Percentiles rank a stretch among this genome's conserved stretches.
phyloP scores from a whole-genome alignment of 169 alveolate genomes.

The Theileria annulata region DNA sequence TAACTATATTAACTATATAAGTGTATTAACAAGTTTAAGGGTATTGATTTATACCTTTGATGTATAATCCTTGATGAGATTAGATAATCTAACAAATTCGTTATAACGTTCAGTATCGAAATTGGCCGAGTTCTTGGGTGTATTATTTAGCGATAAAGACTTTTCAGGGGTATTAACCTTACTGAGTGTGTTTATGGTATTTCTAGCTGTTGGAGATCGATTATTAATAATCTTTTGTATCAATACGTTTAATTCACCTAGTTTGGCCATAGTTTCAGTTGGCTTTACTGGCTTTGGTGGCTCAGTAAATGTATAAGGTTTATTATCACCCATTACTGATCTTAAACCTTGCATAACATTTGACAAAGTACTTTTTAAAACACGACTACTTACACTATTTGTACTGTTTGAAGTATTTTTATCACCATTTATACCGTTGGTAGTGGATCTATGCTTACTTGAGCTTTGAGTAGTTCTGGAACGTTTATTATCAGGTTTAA shows the following conservation, averaged over 20 bases:
- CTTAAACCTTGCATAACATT: background rate
- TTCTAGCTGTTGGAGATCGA: background rate
- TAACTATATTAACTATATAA: no score
- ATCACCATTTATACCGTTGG: background rate
- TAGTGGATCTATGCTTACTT: background rate
- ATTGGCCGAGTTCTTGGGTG: background rate
- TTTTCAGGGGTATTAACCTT: background rate
- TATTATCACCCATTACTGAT: background rate
- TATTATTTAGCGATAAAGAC: no score
- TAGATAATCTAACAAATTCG: slow-evolving; percentile 10
- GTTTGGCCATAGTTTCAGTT: slow-evolving; percentile 14
- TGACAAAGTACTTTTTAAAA: no score
- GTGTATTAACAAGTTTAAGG: no score
- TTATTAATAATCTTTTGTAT: slow-evolving; percentile 20
- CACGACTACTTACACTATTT: no score
- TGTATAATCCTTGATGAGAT: background rate
- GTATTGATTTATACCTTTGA: no score
- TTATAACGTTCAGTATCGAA: background rate
- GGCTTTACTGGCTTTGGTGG: background rate
- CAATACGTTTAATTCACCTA: slow-evolving; percentile 8
- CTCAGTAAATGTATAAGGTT: slow-evolving; percentile 6
- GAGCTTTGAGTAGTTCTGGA: background rate
- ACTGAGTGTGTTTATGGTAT: background rate
- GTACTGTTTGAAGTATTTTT: background rate
- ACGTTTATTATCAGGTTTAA: background rate